Base-by-base conservation (phyloP, 2,329 filamentous ascomycete species). In the Zalaria obscura region DNA sequence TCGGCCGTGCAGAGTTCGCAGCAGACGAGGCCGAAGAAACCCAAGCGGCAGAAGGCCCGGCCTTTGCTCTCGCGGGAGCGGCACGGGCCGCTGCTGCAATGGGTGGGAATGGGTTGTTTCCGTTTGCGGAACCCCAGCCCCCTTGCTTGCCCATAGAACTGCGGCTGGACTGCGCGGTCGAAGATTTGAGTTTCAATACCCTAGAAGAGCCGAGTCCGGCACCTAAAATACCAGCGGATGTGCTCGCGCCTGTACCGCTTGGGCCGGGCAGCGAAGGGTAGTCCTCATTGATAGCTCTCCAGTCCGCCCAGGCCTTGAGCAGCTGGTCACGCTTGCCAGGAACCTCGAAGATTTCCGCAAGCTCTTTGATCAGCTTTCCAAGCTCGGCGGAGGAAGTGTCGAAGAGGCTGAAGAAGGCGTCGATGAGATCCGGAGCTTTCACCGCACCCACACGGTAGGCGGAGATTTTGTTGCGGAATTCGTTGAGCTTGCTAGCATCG, bases 231-330 rank as follows among this genome's bases (percentile, higher is more conserved):
- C 61, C 62, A 25, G 64, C 62, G n/a, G 63, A 54, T 3, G 64
- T 61, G 35, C 69, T 61, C 40, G 80, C 80, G 41, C 75, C 73
- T 36, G 69, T 60, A 39, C 81, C 80, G 41, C 75, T 73, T 1
- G 84, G 72, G 0, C 82, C 81, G 1, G 89, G 88, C 1, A 96
- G 68, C 2, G 83, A 85, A 0, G 89, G 89, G 51, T 95, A 96
- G 58, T 95, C 88, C 61, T 95, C 88, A 50, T 93, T 93, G 63
- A 93, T 91, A 32, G 87, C 87, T 37, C 85, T 84, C 85, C 89
- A 95, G 61, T 94, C 84, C 51, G 86, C 85, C 87, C 89, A 95
- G 1, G 88, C 85, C 52, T 81, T 81, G 26, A 87, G 74, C 3
- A 98, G 66, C 1, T 68, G 70, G 40, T 81, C 78, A 1, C 77